phyloP scores from a whole-genome alignment of 495 filamentous ascomycete species.

The Tuber microsphaerosporum region DNA sequence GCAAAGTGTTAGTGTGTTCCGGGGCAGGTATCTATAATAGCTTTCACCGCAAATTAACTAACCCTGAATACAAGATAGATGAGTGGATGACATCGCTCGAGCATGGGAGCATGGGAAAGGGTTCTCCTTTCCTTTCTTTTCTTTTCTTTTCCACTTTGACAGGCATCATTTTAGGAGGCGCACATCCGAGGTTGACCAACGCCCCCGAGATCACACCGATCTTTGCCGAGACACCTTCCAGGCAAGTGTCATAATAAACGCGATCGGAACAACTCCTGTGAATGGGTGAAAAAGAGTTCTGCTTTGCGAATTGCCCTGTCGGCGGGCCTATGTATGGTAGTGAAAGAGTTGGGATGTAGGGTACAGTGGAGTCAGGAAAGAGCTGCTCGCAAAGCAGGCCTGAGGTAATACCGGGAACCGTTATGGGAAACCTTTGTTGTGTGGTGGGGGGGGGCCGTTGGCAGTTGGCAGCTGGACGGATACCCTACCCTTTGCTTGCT shows the following conservation, averaged over 20 bases:
- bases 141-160: background rate
- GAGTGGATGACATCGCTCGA: background rate
- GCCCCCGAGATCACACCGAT: background rate
- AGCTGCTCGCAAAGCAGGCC: background rate
- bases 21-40: background rate
- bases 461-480: background rate
- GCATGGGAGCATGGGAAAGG: background rate
- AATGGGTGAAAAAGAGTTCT: background rate
- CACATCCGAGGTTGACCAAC: background rate
- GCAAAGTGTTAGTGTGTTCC: background rate
- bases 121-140: background rate
- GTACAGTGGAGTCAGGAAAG: background rate
- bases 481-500: constrained; percentile 2
- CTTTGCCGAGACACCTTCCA: background rate
- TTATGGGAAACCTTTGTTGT: constrained; percentile 1
- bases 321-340: background rate
- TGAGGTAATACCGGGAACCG: background rate
- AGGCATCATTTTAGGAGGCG: background rate
- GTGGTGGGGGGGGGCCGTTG: constrained; percentile 5
- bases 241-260: background rate
- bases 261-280: background rate
- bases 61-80: background rate
- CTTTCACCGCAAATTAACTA: constrained; percentile 1
- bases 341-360: background rate
- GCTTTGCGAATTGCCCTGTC: too few species aligned